Base-by-base conservation (phyloP, 495 filamentous ascomycete species). In the Cercophora scortea region DNA sequence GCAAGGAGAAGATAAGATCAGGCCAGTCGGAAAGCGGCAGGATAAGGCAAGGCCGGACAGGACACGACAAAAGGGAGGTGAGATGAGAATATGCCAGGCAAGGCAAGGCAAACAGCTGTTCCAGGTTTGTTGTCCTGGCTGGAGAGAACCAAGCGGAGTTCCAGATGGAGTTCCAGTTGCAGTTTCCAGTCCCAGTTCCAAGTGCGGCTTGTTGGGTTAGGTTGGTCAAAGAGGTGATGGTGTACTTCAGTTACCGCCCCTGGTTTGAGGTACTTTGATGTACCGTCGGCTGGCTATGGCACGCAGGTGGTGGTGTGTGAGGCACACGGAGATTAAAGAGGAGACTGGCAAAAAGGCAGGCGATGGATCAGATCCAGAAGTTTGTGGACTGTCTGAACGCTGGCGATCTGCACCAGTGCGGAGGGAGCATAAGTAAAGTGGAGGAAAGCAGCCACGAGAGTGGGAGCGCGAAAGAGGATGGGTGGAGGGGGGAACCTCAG, bases 341-440 rank as follows among this genome's bases (percentile, higher is more conserved):
- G n/a, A 45, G 38, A 38, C 34, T 42, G 48, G 51, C 38, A 59
- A 55, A 59, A 51, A 25, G 43, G 44, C 35, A 33, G 36, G 34
- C 18, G 16, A 50, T 17, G 43, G 43, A 32, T 32, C 42, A 47
- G 47, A 45, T 42, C 34, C 32, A 36, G 50, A 46, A 36, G 9
- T 32, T 47, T 25, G 35, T 32, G 38, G 38, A 19, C 46, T 58
- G 56, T 58, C 39, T 58, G 56, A 51, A 45, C 45, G 49, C 45
- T 39, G 56, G 35, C 41, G 52, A 55, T 54, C 56, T 48, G 45
- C 45, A 45, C 40, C 16, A 43, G 36, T 38, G 36, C 10, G 13
- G 36, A 38, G 36, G 13, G 36, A 11, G 36, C 36, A 38, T 13
- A 38, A 13, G 36, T 13, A 38, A 38, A 38, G 36, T 25, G 25